Evolutionary conservation across 2,329 filamentous ascomycete genomes (phyloP), one percentile per base, ranked within the genome.

Genomic region (Fusarium xylarioides): DNA sequence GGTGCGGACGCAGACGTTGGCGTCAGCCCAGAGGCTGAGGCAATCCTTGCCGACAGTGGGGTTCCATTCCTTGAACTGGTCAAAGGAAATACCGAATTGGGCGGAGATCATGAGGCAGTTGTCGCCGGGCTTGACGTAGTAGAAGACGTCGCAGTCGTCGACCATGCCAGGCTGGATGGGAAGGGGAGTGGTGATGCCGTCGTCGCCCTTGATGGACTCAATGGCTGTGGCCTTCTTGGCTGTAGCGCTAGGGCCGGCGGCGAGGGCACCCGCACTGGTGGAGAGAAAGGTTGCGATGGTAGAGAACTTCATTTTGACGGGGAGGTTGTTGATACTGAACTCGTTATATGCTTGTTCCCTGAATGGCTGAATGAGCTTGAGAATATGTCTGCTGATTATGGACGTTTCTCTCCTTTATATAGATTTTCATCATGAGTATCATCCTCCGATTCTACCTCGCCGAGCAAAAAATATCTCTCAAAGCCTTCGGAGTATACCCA

Each of bases 81-180:
- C 38, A 4, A 56, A 19, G 30, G 32, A 35, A 8, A 71, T 37
- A 2, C 68, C 68, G n/a, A 32, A 71, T 0, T 38, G 11, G 2
- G 8, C 12, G 4, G 66, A 19, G 18, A 71, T 35, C 0, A 3
- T 4, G 10, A 30, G 23, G 7, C 68, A 71, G 14, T 21, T 49
- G 5, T 30, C 14, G 14, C 30, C 38, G 10, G 56, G 44, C 14
- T 57, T 7, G 10, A 71, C 67, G 2, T 43, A 16, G 46, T 63
- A 32, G 32, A 71, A 71, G 2, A 2, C 19, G 18, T 71, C 67
- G 0, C 68, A 71, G 37, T 71, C 6, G 9, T 68, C 35, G 1
- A 71, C 59, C 68, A 71, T 71, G 7, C 67, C 67, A 1, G 61
- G 61, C 1, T 71, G 61, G 6, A 70, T 70, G 19, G 68, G 68